Conservation (phyloP, 164 flowering plant genomes). For the Taxillus chinensis region DNA sequence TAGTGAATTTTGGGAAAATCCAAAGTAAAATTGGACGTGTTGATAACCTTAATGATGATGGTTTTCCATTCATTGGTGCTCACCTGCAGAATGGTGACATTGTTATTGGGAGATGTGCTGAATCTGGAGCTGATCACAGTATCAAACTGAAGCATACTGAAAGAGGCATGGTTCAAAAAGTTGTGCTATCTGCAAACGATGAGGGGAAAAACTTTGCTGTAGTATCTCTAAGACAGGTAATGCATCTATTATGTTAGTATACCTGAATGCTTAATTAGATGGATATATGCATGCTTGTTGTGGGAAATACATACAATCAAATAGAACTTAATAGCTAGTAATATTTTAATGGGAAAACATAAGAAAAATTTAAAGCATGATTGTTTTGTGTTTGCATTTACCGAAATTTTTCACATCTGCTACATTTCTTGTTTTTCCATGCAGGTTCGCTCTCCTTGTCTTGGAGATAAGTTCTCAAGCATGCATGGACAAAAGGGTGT, state of each 20-base stretch:
- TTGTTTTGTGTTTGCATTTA: too few species aligned
- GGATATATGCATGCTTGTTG: neutral
- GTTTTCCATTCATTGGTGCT: constrained; percentile 83
- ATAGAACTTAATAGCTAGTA: too few species aligned
- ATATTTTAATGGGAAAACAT: too few species aligned
- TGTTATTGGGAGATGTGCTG: constrained; percentile 73
- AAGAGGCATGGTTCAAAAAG: constrained; percentile 86
- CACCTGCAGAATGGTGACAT: constrained; percentile 76
- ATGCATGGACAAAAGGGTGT: constrained; percentile 99
- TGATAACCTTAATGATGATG: constrained; percentile 92
- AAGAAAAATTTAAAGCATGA: too few species aligned
- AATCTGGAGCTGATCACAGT: constrained; percentile 84
- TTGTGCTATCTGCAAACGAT: constrained; percentile 85
- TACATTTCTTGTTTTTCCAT: constrained; percentile 2
- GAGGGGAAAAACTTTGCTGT: constrained; percentile 88
- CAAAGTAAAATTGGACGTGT: constrained; percentile 75
- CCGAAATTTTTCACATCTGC: too few species aligned
- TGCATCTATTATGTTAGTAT: neutral
- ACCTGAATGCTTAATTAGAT: too few species aligned
- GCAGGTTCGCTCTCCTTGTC: constrained; percentile 82
- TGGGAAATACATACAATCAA: neutral
- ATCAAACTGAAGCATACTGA: constrained; percentile 88
- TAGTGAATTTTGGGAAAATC: constrained; percentile 60
- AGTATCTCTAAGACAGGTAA: constrained; percentile 90
- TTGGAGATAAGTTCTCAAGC: constrained; percentile 95